phyloP scores from a whole-genome alignment of 345 rosid species.

The Raphanus raphanistrum region DNA sequence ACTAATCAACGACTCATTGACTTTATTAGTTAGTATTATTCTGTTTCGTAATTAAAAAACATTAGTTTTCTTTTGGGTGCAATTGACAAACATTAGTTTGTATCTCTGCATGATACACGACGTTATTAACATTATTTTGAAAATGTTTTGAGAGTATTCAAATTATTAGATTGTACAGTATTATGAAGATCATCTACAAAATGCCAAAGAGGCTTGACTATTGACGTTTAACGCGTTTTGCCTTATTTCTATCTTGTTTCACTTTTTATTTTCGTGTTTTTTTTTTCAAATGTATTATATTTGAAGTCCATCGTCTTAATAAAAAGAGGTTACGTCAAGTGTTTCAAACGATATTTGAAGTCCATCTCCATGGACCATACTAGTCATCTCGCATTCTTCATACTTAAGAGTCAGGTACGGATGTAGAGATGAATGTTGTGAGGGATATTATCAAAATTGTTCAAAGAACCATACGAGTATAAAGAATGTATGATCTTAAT shows the following conservation, averaged over 20 bases:
- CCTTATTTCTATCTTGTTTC: neutral
- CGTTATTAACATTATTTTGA: neutral
- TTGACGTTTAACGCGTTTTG: slow-evolving; percentile 26
- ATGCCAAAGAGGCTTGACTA: neutral
- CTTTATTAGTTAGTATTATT: neutral
- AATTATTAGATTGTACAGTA: neutral
- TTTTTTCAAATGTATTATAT: neutral
- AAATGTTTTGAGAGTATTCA: neutral
- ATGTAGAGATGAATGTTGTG: too few relatives aligned
- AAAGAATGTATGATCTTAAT: too few relatives aligned
- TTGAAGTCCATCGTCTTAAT: neutral
- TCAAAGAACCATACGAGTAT: too few relatives aligned
- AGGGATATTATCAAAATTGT: too few relatives aligned
- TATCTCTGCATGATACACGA: slow-evolving; percentile 25
- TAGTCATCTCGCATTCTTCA: too few relatives aligned
- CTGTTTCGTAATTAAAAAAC: neutral
- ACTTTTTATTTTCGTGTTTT: neutral
- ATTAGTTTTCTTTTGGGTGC: neutral
- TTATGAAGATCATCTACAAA: neutral
- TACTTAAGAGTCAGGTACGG: too few relatives aligned
- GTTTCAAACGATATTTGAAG: neutral
- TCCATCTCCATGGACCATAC: too few relatives aligned
- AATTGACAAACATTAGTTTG: neutral
- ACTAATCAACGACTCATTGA: neutral
- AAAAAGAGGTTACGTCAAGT: neutral